Conservation (phyloP, 805 yeast species). For the Vanderwaltozyma verrucispora region DNA sequence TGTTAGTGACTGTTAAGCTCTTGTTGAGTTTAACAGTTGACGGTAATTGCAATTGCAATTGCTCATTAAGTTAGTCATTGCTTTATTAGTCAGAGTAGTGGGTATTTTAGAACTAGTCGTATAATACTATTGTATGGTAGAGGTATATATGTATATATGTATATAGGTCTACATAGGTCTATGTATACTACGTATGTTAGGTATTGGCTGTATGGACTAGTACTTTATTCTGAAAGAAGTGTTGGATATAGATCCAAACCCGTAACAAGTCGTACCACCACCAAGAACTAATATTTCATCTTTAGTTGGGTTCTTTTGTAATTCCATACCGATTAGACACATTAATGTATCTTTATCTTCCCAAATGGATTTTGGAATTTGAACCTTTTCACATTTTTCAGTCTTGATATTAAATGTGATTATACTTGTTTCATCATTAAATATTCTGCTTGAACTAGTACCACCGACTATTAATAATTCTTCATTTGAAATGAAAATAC, state of each 20-base stretch:
- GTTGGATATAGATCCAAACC: constrained; percentile 59
- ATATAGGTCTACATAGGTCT: no score
- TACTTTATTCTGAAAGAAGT: neutral
- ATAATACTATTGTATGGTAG: no score
- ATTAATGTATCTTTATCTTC: constrained; percentile 10
- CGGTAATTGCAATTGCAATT: neutral
- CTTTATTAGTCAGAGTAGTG: no score
- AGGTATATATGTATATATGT: no score
- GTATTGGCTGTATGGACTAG: no score
- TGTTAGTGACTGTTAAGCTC: no score
- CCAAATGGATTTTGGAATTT: constrained; percentile 33
- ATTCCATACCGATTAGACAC: constrained; percentile 45
- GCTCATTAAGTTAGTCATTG: no score
- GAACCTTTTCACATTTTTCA: constrained; percentile 15
- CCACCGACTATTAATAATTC: constrained; percentile 48
- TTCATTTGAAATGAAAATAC: constrained; percentile 22
- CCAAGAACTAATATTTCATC: constrained; percentile 30
- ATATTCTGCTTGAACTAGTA: constrained; percentile 32
- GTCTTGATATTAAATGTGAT: constrained; percentile 26
- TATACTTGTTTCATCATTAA: constrained; percentile 29
- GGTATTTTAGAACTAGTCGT: no score
- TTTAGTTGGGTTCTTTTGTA: constrained; percentile 23
- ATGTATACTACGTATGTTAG: no score
- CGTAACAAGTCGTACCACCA: constrained; percentile 78
- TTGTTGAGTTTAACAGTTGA: no score